Evolutionary conservation across 495 filamentous ascomycete genomes (phyloP).

Genomic region (Echria macrotheca): DNA sequence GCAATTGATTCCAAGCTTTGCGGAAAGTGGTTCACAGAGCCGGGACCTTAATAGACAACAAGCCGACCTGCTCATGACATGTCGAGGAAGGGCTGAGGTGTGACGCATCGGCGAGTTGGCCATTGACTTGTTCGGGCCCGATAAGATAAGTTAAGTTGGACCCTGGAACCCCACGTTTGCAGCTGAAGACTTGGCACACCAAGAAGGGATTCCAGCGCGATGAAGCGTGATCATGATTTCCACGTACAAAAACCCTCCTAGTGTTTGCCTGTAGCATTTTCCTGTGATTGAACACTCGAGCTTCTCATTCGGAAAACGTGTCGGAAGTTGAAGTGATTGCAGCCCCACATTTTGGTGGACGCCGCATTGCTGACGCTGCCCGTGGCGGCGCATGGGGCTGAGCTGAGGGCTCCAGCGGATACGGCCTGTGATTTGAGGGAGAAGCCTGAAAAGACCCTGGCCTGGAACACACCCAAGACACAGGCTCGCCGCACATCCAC

Average conservation of each 20-base stretch:
- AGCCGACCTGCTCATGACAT: not conserved
- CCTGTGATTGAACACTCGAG: no score
- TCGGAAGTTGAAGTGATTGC: no score
- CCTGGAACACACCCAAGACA: constrained; percentile 26
- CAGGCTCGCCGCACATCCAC: constrained; percentile 9
- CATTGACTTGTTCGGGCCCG: not conserved
- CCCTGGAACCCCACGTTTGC: not conserved
- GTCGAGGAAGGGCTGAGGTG: constrained; percentile 1
- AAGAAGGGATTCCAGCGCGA: no score
- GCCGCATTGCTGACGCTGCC: constrained; percentile 7
- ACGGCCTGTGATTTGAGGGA: no score
- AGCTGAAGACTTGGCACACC: no score
- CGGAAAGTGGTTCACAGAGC: constrained; percentile 1
- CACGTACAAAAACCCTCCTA: no score
- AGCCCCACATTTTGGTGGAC: no score
- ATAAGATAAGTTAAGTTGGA: not conserved
- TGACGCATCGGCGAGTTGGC: constrained; percentile 5
- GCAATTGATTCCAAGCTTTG: no score
- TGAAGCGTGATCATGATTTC: no score
- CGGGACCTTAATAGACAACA: not conserved
- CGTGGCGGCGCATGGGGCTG: constrained; percentile 7
- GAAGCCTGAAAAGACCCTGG: not conserved
- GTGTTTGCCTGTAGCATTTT: no score
- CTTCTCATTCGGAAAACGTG: no score
- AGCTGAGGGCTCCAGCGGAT: not conserved